Evolutionary conservation across 2,329 filamentous ascomycete species (phyloP), one percentile per base, ranked within the genome.

Genomic region (Lithohypha guttulata): DNA sequence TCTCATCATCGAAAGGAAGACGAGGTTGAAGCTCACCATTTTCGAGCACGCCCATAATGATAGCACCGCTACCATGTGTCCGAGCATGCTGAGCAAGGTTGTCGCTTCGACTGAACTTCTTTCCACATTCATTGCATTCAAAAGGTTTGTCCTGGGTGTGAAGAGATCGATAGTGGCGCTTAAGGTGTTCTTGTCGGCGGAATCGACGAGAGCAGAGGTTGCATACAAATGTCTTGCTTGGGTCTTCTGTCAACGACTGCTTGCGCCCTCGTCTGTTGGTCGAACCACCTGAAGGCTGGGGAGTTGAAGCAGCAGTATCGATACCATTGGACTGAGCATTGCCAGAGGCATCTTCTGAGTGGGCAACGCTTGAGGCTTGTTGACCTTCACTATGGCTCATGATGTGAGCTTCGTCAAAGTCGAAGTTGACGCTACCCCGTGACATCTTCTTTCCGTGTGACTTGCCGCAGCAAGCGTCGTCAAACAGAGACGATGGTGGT

Each of bases 131-230:
- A 50, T 79, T 76, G 71, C 91, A 98, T 67, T 93, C 85, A 55
- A 96, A 98, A 4, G 91, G 91, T 78, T 96, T 98, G 60, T 96
- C 91, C 58, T 93, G 81, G 1, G 91, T 98, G 71, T 98, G 91
- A 33, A 98, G 84, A 42, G 91, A 96, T 53, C 91, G 81, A 71
- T 94, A 94, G 70, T 98, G 91, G 47, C 91, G 84, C 78, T 98
- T 98, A 44, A 98, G 77, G 58, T 98, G 91, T 64, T 98, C 91
- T 65, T 98, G 91, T 47, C 91, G 84, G 47, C 91, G 83, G 81
- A 98, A 98, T 45, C 91, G 84, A 49, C 91, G 86, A 55, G 85
- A 89, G 79, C 91, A 98, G 15, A 95, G 75, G 41, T 87, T 86
- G 68, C 91, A 98, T 44, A 94, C 84, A 49, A 96, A 98, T 0